Base-by-base conservation (phyloP, 371 early-diverging fungal species). In the Mortierella sp. region DNA sequence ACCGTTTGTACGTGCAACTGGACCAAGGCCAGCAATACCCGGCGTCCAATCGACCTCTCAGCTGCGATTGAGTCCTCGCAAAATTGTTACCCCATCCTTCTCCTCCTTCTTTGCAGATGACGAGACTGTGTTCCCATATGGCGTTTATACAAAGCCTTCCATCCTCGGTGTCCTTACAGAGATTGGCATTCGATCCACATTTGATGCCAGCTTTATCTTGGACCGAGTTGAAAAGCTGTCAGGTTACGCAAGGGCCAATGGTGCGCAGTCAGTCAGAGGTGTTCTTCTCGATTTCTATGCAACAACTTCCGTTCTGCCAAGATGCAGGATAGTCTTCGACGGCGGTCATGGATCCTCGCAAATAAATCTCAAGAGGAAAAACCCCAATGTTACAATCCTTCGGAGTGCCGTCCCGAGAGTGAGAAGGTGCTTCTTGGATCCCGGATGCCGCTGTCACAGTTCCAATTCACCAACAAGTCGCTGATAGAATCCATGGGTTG, bases 91-190 rank as follows among this genome's bases (percentile, higher is more conserved):
- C n/a, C 60, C 58, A 3, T 37, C 60, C 6, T 71, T 77, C 3
- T 55, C 64, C 0, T 14, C 14, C 1, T 72, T 45, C 43, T 77
- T 63, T 59, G 35, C 59, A n/a, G 30, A 64, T 1, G 30, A 52
- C 14, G 78, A 77, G 28, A 24, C 6, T 2, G 64, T 77, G 4
- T 77, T 77, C 28, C 73, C 78, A 0, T 28, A 9, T 8, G 73
- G 78, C 3, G 11, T 64, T 11, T 77, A 77, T 32, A 28, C 65
- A 1, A n/a, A 63, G 14, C 11, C 54, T 6, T 26, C 64, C 3
- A 43, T 65, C 37, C 39, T 65, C 5, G 43, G 26, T 8, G 65
- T 69, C 26, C 62, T 77, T 14, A 26, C 51, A 3, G 65, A 63
- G 4, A 65, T 72, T 16, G 73, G 78, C 1, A 77, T 72, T 72